These are phyloP conservation scores for Gossypium rotundifolium DNA, from an alignment of 345 rosid genomes.

Conservation along the genomic window DNA sequence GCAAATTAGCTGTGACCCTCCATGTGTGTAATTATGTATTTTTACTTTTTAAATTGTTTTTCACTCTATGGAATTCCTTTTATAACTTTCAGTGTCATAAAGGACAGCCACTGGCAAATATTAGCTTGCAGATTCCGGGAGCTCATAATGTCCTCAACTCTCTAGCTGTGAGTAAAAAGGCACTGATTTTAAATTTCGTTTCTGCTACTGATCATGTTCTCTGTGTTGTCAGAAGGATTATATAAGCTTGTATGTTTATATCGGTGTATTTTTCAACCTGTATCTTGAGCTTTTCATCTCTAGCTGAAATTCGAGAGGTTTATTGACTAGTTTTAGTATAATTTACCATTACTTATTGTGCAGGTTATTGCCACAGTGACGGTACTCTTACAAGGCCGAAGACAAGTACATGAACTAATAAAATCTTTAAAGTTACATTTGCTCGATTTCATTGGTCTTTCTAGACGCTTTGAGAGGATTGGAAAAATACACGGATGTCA, in stretches of 20 bases:
- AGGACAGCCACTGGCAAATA: conserved; percentile 26
- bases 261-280: background rate
- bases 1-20: background rate
- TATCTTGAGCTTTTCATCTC: background rate
- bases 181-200: background rate
- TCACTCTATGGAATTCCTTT: background rate
- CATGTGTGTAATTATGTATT: background rate
- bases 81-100: conserved; percentile 19
- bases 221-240: background rate
- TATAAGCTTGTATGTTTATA: background rate
- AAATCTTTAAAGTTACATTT: conserved; percentile 15
- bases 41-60: background rate
- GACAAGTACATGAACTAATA: conserved; percentile 12
- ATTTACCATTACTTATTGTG: background rate
- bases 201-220: background rate
- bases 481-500: conserved; percentile 24
- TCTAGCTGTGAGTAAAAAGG: conserved; percentile 22
- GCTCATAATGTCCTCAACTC: conserved; percentile 32
- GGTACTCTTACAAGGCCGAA: conserved; percentile 16
- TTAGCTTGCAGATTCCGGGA: conserved; percentile 29
- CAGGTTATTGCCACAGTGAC: conserved; percentile 28
- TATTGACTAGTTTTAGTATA: background rate
- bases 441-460: conserved; percentile 23
- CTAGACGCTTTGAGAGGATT: conserved; percentile 27
- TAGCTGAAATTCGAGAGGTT: background rate